Percentiles rank a stretch among this genome's conserved stretches.
Conservation (phyloP, 208 protist species). For the Leishmania major region DNA sequence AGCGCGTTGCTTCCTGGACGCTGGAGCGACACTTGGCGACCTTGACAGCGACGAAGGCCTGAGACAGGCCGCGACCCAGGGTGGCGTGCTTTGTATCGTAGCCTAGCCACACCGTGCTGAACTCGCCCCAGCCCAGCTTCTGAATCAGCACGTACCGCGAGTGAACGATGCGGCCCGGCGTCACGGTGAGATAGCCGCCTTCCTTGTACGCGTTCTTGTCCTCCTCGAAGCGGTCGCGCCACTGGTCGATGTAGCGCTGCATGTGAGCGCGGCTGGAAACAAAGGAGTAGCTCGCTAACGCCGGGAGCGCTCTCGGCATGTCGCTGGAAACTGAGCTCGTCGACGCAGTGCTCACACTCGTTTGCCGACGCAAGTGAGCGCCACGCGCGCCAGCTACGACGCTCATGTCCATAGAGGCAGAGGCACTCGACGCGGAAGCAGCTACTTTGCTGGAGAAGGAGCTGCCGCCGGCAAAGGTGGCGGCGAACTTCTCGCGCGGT, state of each 20-base stretch:
- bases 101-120: conserved; percentile 90
- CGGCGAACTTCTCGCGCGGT: background rate
- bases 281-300: conserved; percentile 16
- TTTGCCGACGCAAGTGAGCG: conserved; percentile 4
- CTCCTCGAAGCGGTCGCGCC: conserved; percentile 62
- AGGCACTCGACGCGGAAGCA: background rate
- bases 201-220: conserved; percentile 69
- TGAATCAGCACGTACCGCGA: conserved; percentile 80
- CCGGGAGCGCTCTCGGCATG: background rate
- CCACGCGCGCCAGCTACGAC: background rate
- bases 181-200: conserved; percentile 77
- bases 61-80: conserved; percentile 26
- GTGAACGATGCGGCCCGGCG: conserved; percentile 64
- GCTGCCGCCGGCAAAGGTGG: background rate
- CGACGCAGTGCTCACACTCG: background rate
- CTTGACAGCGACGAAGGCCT: conserved; percentile 87
- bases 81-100: conserved; percentile 67
- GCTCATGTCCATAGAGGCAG: conserved; percentile 13
- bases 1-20: conserved; percentile 61
- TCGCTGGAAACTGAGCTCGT: background rate
- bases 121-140: conserved; percentile 89
- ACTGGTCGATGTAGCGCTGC: conserved; percentile 56
- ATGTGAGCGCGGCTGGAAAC: conserved; percentile 27
- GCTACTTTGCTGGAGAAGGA: too few species aligned
- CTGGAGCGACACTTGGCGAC: conserved; percentile 73